Evolutionary conservation across 2,329 filamentous ascomycete genomes (phyloP).

Genomic region (Penicillium hordei): DNA sequence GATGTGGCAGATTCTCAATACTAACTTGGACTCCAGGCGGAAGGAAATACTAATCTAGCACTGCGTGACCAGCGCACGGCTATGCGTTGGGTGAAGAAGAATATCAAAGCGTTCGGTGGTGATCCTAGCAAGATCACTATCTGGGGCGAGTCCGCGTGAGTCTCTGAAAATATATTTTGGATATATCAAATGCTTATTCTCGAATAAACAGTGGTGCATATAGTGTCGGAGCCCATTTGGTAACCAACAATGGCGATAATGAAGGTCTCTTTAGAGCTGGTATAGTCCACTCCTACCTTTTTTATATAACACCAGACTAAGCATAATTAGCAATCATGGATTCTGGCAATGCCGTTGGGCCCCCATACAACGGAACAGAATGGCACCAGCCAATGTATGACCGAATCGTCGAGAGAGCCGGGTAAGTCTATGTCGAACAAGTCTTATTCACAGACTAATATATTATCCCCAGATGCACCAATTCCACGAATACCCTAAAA

Average conservation of each 20-base stretch:
- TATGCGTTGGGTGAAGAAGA: conserved; percentile 39
- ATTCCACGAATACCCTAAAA: conserved; percentile 27
- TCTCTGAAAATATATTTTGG: not conserved
- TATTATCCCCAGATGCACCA: conserved; percentile 23
- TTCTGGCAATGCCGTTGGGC: conserved; percentile 33
- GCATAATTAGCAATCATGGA: conserved; percentile 31
- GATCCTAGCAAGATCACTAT: conserved; percentile 36
- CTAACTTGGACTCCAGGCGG: conserved; percentile 16
- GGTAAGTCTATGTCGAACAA: conserved; percentile 13
- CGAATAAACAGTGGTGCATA: conserved; percentile 28
- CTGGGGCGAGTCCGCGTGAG: conserved; percentile 39
- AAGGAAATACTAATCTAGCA: conserved; percentile 32
- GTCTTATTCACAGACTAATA: not conserved
- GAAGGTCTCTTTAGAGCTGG: conserved; percentile 35
- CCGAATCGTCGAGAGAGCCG: conserved; percentile 28
- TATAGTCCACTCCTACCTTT: conserved; percentile 5
- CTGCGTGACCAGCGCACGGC: conserved; percentile 37
- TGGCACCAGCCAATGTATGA: conserved; percentile 38
- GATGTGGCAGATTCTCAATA: not conserved
- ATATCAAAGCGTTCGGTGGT: conserved; percentile 37
- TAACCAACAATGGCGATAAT: conserved; percentile 32
- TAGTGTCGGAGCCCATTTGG: conserved; percentile 33
- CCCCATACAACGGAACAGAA: conserved; percentile 35
- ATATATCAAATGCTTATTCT: not conserved
- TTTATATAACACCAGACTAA: not conserved